Conservation (phyloP, 345 rosid genomes). For the Aurinia saxatilis region DNA sequence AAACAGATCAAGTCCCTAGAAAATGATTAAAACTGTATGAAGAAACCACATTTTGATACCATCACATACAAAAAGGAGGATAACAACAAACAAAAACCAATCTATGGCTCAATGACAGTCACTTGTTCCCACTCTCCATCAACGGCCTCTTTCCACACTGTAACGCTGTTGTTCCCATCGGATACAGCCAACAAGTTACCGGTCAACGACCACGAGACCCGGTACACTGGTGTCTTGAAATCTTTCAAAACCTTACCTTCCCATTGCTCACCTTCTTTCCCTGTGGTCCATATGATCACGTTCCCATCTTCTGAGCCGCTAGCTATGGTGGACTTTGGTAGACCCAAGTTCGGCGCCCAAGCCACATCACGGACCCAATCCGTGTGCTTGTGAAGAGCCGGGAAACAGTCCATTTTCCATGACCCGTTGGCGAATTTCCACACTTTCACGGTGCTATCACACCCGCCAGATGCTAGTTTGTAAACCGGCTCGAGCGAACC, state of each 20-base stretch:
- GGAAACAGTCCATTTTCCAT: slow-evolving; percentile 60
- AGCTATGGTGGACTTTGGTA: slow-evolving; percentile 55
- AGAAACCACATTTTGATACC: slow-evolving; percentile 3
- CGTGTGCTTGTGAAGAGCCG: slow-evolving; percentile 51
- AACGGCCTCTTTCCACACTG: slow-evolving; percentile 55
- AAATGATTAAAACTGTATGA: neutral
- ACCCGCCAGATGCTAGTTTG: slow-evolving; percentile 57
- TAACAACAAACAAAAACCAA: neutral
- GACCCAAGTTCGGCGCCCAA: slow-evolving; percentile 69
- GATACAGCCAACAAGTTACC: slow-evolving; percentile 56
- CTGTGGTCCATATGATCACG: slow-evolving; percentile 49
- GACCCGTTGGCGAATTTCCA: slow-evolving; percentile 50
- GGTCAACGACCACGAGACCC: slow-evolving; percentile 60
- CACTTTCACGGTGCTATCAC: slow-evolving; percentile 52
- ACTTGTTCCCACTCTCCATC: slow-evolving; percentile 63
- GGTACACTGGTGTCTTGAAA: slow-evolving; percentile 52
- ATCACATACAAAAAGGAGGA: neutral
- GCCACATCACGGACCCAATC: slow-evolving; percentile 71
- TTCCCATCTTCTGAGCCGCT: slow-evolving; percentile 63
- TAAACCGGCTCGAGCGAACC: slow-evolving; percentile 45
- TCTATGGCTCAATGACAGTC: slow-evolving; percentile 39
- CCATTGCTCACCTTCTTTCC: slow-evolving; percentile 59
- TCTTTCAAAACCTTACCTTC: slow-evolving; percentile 52
- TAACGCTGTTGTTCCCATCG: slow-evolving; percentile 47
- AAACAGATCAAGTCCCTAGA: neutral